Conservation (phyloP, 1,284 basidiomycete genomes). For the Austroboletus rostrupii region DNA sequence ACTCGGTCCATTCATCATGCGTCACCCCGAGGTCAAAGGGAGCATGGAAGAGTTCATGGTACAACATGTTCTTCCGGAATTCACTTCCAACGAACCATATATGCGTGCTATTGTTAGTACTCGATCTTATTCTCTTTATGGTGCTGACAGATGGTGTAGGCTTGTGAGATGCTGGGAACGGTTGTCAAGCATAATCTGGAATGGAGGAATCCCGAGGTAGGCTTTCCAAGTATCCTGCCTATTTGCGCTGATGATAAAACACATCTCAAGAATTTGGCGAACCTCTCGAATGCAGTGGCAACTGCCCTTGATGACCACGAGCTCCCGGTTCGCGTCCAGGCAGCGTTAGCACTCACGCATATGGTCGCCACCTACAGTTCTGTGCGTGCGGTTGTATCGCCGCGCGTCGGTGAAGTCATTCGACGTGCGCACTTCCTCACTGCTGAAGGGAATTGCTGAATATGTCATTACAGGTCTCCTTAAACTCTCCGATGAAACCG, state of each 20-base stretch:
- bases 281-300: constrained; percentile 61
- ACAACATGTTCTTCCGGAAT: constrained; percentile 70
- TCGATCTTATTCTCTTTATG: not conserved
- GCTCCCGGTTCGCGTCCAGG: constrained; percentile 83
- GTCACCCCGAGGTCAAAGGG: constrained; percentile 71
- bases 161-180: constrained; percentile 74
- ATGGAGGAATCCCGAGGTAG: constrained; percentile 67
- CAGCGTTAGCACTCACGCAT: constrained; percentile 77
- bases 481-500: constrained; percentile 86
- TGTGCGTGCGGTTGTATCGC: constrained; percentile 70
- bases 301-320: constrained; percentile 68
- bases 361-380: constrained; percentile 66
- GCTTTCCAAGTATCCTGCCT: constrained; percentile 9
- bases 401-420: constrained; percentile 83
- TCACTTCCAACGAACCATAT: constrained; percentile 61
- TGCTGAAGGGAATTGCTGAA: not conserved
- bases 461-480: constrained; percentile 56
- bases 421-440: constrained; percentile 51
- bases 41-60: constrained; percentile 76
- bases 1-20: constrained; percentile 73
- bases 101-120: constrained; percentile 66
- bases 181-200: constrained; percentile 63
- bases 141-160: constrained; percentile 40
- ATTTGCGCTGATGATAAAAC: not conserved
- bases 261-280: constrained; percentile 50